Evolutionary conservation across 805 yeast species (phyloP), one percentile per base, ranked within the genome.

Genomic region (Cyberlindnera japonica): DNA sequence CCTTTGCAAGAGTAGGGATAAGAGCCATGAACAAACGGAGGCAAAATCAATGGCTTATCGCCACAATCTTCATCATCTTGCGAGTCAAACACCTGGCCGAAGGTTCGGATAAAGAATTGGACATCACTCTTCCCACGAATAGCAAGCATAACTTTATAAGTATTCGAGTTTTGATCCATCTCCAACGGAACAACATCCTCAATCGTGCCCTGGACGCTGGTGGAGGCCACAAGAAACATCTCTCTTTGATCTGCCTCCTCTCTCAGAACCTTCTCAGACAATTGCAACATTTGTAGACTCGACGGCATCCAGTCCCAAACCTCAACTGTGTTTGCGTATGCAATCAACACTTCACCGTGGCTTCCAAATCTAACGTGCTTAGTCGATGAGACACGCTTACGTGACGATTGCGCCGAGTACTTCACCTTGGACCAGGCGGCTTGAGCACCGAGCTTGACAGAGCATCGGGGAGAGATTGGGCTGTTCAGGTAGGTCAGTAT

Each of bases 271-370:
- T 21, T 25, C 11, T 27, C 15, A 6, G 43, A 40, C 47, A 41
- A 31, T 6, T 33, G n/a, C 23, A 35, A 33, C 14, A 53, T 16
- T 22, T 53, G 45, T 30, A 50, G 18, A 3, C 48, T 43, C 7
- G 56, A 48, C 3, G 64, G 65, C 2, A 43, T 20, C 72, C 72
- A 66, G 40, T 67, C 71, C 70, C 71, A 69, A 7, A 68, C 56
- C 36, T 67, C 65, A 13, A 69, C 50, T 2, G 50, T 28, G 38
- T 56, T 50, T 4, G 49, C 49, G 34, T 49, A 58, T 0, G 54
- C 61, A 2, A 62, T 26, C 16, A 66, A 48, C 1, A 69, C 38
- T 40, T 69, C 73, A 2, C 73, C 72, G 38, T 61, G 55, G 7
- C 40, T n/a, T 0, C 72, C 72, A 40, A 65, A 59, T 37, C 61